Conservation (phyloP, 169 alveolate genomes). For the Besnoitia besnoiti region DNA sequence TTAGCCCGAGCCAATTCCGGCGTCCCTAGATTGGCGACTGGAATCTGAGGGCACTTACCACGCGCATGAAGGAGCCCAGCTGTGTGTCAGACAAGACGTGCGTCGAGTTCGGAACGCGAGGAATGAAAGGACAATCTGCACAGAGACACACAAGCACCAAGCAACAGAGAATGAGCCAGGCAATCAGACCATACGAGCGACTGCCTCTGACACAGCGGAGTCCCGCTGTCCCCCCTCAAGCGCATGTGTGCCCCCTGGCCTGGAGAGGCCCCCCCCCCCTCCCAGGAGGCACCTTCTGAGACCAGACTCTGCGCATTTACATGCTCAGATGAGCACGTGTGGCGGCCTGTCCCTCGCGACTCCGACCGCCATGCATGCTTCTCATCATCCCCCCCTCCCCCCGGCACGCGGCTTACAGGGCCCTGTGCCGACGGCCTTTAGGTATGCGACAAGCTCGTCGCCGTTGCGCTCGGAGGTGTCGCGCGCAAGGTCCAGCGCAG, state of each 20-base stretch:
- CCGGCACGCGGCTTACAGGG: background rate
- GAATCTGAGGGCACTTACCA: conserved; percentile 34
- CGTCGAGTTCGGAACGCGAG: conserved; percentile 58
- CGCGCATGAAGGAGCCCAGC: conserved; percentile 64
- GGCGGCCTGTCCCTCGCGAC: too few species aligned
- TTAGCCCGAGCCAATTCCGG: background rate
- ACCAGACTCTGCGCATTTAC: too few species aligned
- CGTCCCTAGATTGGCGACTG: background rate
- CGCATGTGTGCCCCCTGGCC: too few species aligned
- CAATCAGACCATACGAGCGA: too few species aligned
- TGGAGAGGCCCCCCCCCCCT: too few species aligned
- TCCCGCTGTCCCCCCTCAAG: too few species aligned
- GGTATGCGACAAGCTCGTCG: background rate
- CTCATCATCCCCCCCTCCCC: too few species aligned
- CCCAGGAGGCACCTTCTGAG: too few species aligned
- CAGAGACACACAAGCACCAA: background rate
- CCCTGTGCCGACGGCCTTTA: background rate
- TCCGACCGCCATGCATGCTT: too few species aligned
- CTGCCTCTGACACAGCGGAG: too few species aligned
- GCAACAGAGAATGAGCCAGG: background rate
- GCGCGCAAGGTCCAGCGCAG: conserved; percentile 24
- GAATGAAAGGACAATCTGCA: conserved; percentile 53
- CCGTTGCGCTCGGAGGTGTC: background rate
- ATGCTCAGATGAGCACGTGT: too few species aligned
- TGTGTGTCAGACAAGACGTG: conserved; percentile 58